A percentile compares a stretch with the other conserved stretches of the same genome.
Evolutionary conservation across 2,329 filamentous ascomycete species (phyloP).

Genomic region (Aureobasidium sp.): DNA sequence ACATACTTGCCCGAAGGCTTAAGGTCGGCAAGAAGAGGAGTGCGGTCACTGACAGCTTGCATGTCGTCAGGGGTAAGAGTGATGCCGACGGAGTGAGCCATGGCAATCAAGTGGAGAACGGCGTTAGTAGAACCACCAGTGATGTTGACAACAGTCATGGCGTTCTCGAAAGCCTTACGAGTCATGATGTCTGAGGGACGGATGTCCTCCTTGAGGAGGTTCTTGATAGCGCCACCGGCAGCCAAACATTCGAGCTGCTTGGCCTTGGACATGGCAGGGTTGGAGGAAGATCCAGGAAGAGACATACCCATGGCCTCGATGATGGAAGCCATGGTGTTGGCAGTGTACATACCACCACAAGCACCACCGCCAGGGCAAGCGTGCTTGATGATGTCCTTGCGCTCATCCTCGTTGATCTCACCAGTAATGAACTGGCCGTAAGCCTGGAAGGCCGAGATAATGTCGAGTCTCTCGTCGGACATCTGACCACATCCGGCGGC

Average conservation of each 20-base stretch:
- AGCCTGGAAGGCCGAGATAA: constrained; percentile 95
- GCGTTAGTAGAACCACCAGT: constrained; percentile 45
- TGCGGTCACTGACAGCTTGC: constrained; percentile 42
- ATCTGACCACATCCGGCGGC: constrained; percentile 75
- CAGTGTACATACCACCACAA: constrained; percentile 68
- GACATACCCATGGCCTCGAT: constrained; percentile 45
- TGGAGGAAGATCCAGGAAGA: constrained; percentile 43
- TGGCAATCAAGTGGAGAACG: constrained; percentile 44
- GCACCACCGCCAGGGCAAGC: constrained; percentile 80
- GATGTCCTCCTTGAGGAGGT: constrained; percentile 44
- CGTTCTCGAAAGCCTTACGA: constrained; percentile 41
- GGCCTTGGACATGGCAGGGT: constrained; percentile 42
- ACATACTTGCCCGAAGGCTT: constrained; percentile 47
- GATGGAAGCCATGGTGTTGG: constrained; percentile 45
- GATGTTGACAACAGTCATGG: constrained; percentile 44
- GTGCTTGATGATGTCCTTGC: constrained; percentile 89
- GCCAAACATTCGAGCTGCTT: constrained; percentile 44
- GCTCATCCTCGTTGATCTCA: constrained; percentile 81
- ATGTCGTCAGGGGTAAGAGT: constrained; percentile 46
- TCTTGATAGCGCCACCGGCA: constrained; percentile 42
- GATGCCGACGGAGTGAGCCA: constrained; percentile 42
- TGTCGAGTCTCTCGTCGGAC: constrained; percentile 74
- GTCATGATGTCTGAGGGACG: constrained; percentile 43
- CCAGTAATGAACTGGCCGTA: constrained; percentile 93
- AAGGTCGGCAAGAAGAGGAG: constrained; percentile 43